These are phyloP conservation scores for Tricholoma matsutake DNA, from an alignment of 768 basidiomycete species.

Conservation along the genomic window DNA sequence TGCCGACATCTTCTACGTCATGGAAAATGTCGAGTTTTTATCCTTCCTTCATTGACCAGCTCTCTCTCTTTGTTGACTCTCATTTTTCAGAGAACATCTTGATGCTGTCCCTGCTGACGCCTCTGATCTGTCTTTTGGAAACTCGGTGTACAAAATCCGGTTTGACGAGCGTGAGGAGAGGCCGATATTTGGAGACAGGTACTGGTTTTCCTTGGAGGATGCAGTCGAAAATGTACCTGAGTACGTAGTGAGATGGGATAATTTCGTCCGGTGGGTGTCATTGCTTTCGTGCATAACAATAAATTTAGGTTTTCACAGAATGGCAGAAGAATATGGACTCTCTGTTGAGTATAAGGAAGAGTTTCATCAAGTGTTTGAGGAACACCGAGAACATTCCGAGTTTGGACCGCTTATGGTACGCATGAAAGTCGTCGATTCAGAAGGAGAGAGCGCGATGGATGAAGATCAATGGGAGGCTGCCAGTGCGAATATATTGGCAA, in stretches of 20 bases:
- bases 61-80: slow-evolving; percentile 3
- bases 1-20: not conserved
- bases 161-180: slow-evolving; percentile 70
- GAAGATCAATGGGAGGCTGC: slow-evolving; percentile 98
- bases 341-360: slow-evolving; percentile 75
- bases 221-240: slow-evolving; percentile 98
- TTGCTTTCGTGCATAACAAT: not conserved
- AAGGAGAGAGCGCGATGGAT: slow-evolving; percentile 90
- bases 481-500: slow-evolving; percentile 58
- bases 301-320: slow-evolving; percentile 37
- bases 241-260: slow-evolving; percentile 95
- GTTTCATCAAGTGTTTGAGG: slow-evolving; percentile 86
- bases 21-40: not conserved
- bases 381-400: slow-evolving; percentile 76
- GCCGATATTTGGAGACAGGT: slow-evolving; percentile 84
- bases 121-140: slow-evolving; percentile 80
- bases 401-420: slow-evolving; percentile 79
- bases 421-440: slow-evolving; percentile 89
- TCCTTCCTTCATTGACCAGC: not conserved
- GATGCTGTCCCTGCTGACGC: slow-evolving; percentile 62
- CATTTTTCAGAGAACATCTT: slow-evolving; percentile 58
- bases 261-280: slow-evolving; percentile 79
- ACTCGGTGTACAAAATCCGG: slow-evolving; percentile 83
- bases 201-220: slow-evolving; percentile 90
- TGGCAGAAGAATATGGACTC: slow-evolving; percentile 82